Evolutionary conservation across 495 filamentous ascomycete genomes (phyloP).

Genomic region (Hyphodiscus hymeniophilus): DNA sequence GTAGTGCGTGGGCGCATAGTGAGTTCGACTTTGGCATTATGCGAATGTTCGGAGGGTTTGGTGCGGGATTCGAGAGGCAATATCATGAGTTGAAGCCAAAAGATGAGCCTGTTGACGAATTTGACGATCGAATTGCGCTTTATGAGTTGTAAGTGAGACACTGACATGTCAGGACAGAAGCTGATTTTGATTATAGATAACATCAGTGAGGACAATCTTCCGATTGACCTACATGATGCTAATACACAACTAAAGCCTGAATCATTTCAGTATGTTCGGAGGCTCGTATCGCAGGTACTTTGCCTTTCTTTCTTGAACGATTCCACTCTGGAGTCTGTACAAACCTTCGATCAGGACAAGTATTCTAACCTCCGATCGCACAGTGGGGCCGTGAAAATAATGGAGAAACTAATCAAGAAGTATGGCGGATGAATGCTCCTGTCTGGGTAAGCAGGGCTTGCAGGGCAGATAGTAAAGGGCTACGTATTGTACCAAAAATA

Average conservation of each 20-base stretch:
- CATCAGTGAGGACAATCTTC: neutral
- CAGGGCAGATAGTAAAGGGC: no score
- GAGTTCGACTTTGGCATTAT: slow-evolving; percentile 93
- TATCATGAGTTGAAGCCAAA: slow-evolving; percentile 69
- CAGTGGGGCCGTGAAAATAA: slow-evolving; percentile 16
- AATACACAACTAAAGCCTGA: no score
- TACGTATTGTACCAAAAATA: no score
- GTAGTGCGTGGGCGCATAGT: slow-evolving; percentile 70
- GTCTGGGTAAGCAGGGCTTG: neutral
- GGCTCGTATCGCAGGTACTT: no score
- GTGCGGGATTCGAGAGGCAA: slow-evolving; percentile 57
- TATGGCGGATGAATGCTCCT: no score
- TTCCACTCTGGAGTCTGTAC: no score
- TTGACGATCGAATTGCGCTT: slow-evolving; percentile 67
- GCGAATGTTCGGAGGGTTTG: slow-evolving; percentile 93
- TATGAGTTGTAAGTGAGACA: slow-evolving; percentile 84
- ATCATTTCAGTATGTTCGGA: no score
- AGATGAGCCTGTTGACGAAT: slow-evolving; percentile 76
- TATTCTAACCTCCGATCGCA: no score
- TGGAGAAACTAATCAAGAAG: slow-evolving; percentile 13
- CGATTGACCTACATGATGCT: neutral
- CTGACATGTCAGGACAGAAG: no score
- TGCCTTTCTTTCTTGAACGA: no score
- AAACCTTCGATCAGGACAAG: no score
- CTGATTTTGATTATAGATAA: neutral